phyloP scores from a whole-genome alignment of 768 basidiomycete species.

The Stropharia rugosoannulata region DNA sequence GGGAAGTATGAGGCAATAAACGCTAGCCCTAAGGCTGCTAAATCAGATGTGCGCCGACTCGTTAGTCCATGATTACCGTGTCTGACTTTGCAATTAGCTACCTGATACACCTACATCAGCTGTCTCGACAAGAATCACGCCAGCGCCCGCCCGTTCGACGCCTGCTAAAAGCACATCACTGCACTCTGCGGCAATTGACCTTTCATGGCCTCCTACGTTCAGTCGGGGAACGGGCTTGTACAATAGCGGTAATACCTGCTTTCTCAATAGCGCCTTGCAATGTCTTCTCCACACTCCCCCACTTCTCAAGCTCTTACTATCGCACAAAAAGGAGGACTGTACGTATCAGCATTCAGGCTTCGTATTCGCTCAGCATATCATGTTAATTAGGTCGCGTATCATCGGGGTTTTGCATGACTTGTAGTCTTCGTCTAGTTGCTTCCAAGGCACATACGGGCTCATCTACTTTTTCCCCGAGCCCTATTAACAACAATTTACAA shows the following conservation, averaged over 20 bases:
- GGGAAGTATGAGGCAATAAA: constrained; percentile 85
- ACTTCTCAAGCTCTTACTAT: constrained; percentile 59
- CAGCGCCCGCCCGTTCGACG: constrained; percentile 19
- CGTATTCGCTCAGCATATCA: constrained; percentile 5
- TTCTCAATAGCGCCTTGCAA: constrained; percentile 92
- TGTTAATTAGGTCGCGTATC: constrained; percentile 36
- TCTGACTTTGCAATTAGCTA: constrained; percentile 14
- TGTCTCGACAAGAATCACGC: constrained; percentile 24
- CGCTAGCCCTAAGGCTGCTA: constrained; percentile 49
- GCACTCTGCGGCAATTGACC: constrained; percentile 55
- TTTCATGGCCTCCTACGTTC: constrained; percentile 55
- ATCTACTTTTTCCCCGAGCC: constrained; percentile 57
- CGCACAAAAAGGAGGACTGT: constrained; percentile 62
- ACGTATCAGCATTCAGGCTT: constrained; percentile 29
- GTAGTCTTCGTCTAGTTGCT: constrained; percentile 61
- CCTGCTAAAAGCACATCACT: constrained; percentile 39
- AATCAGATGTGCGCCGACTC: constrained; percentile 43
- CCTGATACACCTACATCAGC: constrained; percentile 19
- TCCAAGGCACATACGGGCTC: constrained; percentile 45
- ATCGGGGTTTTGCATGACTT: constrained; percentile 78
- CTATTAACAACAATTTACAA: constrained; percentile 68
- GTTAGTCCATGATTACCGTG: not conserved
- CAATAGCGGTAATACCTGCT: constrained; percentile 94
- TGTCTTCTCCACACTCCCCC: constrained; percentile 92
- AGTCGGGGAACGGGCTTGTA: constrained; percentile 62